phyloP scores from a whole-genome alignment of 1,284 basidiomycete genomes.

The Coriolopsis trogii region DNA sequence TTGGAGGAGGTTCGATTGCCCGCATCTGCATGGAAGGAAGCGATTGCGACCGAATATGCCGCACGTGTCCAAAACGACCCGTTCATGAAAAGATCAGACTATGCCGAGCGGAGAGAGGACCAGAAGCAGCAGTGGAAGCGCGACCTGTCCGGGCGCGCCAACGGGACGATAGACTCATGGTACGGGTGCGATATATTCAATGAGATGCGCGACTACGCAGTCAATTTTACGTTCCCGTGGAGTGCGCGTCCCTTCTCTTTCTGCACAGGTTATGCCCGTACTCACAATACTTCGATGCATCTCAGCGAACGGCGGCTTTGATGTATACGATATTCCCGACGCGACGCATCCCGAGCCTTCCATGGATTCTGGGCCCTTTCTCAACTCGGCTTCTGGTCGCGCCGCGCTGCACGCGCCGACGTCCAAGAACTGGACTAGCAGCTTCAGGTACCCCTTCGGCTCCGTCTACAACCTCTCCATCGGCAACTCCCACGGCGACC shows the following conservation, averaged over 20 bases:
- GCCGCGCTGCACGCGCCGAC: conserved; percentile 67
- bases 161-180: conserved; percentile 35
- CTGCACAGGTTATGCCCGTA: not conserved
- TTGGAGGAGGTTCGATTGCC: not conserved
- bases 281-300: not conserved
- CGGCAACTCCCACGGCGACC: conserved; percentile 39
- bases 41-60: conserved; percentile 5
- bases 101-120: not conserved
- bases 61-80: not conserved
- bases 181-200: conserved; percentile 38
- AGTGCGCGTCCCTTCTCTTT: conserved; percentile 41
- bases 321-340: conserved; percentile 55
- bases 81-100: not conserved
- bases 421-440: conserved; percentile 54
- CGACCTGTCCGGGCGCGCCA: conserved; percentile 28
- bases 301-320: conserved; percentile 21
- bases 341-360: conserved; percentile 50
- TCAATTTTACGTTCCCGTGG: conserved; percentile 58
- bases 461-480: conserved; percentile 18
- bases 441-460: conserved; percentile 55
- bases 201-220: conserved; percentile 38
- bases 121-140: conserved; percentile 20
- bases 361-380: conserved; percentile 51
- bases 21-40: conserved; percentile 8
- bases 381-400: conserved; percentile 55